phyloP scores from a whole-genome alignment of 1,139 yeast species.

The Yamadazyma triangularis region DNA sequence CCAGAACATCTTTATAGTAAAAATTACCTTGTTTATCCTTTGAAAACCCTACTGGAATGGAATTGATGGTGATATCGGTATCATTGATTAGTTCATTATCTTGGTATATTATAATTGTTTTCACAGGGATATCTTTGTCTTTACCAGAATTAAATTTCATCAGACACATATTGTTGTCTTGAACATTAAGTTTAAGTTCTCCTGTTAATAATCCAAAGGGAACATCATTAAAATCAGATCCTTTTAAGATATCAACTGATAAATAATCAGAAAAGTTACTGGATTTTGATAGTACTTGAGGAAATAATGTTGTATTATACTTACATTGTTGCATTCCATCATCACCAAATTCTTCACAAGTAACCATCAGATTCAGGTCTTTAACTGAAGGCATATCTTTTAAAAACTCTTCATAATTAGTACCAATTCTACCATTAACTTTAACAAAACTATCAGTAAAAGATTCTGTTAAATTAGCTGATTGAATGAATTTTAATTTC shows the following conservation, averaged over 20 bases:
- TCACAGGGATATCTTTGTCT: conserved; percentile 46
- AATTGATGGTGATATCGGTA: conserved; percentile 5
- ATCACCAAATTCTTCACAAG: conserved; percentile 31
- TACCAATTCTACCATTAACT: conserved; percentile 51
- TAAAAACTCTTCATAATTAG: conserved; percentile 34
- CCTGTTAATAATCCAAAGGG: conserved; percentile 69
- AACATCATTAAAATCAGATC: conserved; percentile 42
- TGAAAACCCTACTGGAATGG: conserved; percentile 49
- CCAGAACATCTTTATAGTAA: conserved; percentile 49
- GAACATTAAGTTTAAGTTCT: conserved; percentile 53
- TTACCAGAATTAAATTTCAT: conserved; percentile 42
- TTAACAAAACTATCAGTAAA: conserved; percentile 33
- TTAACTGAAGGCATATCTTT: conserved; percentile 64
- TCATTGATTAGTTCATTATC: conserved; percentile 14
- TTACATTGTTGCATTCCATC: conserved; percentile 53
- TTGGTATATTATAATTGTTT: conserved; percentile 49
- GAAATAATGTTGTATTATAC: conserved; percentile 46
- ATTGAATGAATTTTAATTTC: conserved; percentile 65
- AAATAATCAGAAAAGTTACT: conserved; percentile 39
- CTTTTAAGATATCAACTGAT: conserved; percentile 44
- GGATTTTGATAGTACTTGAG: conserved; percentile 46
- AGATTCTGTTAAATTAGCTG: conserved; percentile 38
- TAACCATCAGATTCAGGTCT: conserved; percentile 19
- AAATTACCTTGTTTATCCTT: conserved; percentile 48
- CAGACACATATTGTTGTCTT: conserved; percentile 61